These are phyloP conservation scores for Pleurotus ostreatus DNA, from an alignment of 768 basidiomycete species.

Conservation along the genomic window DNA sequence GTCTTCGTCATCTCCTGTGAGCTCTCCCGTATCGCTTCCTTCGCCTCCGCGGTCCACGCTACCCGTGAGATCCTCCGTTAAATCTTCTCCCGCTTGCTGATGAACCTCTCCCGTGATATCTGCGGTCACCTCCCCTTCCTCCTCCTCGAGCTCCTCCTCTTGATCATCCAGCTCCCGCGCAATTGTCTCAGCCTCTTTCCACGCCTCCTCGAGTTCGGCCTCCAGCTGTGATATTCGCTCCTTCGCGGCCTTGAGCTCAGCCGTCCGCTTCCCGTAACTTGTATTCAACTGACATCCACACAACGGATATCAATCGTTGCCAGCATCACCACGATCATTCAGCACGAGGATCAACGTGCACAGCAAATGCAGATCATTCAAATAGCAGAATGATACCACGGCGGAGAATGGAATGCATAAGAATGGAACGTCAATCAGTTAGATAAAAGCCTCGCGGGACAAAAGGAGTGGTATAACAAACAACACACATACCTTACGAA, in stretches of 20 bases:
- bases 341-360: too few relatives aligned
- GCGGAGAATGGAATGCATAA: too few relatives aligned
- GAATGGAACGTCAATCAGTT: too few relatives aligned
- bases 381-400: too few relatives aligned
- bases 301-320: too few relatives aligned
- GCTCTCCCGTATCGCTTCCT: constrained; percentile 14
- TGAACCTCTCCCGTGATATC: too few relatives aligned
- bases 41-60: background rate
- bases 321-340: too few relatives aligned
- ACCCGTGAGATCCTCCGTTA: background rate
- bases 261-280: constrained; percentile 62
- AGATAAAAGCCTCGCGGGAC: too few relatives aligned
- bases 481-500: constrained; percentile 52
- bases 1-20: constrained; percentile 4
- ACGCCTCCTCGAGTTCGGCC: constrained; percentile 75
- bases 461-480: too few relatives aligned
- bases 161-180: constrained; percentile 69
- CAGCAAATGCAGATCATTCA: too few relatives aligned
- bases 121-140: too few relatives aligned
- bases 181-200: constrained; percentile 72
- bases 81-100: background rate
- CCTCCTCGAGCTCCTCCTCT: constrained; percentile 21
- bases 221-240: constrained; percentile 51
- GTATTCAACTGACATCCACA: constrained; percentile 48
- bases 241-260: constrained; percentile 48